These are phyloP conservation scores for Mycena kentingensis DNA, from an alignment of 768 basidiomycete species.

Conservation along the genomic window DNA sequence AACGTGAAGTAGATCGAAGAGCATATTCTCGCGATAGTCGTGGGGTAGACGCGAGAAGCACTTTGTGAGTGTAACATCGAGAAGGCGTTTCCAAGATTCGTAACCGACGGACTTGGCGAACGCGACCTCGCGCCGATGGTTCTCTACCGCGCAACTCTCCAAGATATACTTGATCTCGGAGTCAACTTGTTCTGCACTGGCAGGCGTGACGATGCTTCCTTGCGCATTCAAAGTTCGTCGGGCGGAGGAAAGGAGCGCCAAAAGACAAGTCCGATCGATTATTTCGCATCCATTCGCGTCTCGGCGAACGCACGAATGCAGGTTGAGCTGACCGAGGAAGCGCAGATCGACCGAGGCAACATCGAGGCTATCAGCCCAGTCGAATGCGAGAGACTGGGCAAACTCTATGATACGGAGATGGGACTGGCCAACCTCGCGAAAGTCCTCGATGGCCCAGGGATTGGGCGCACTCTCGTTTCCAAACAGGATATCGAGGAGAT, in stretches of 20 bases:
- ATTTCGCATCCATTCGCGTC: conserved; percentile 79
- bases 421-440: conserved; percentile 78
- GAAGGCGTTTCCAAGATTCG: conserved; percentile 80
- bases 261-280: conserved; percentile 71
- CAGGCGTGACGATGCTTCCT: conserved; percentile 61
- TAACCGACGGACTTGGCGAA: conserved; percentile 71
- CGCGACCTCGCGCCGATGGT: conserved; percentile 80
- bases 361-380: conserved; percentile 79
- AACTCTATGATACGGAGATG: conserved; percentile 86
- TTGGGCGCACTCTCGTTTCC: conserved; percentile 59
- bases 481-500: conserved; percentile 81
- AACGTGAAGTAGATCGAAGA: conserved; percentile 87
- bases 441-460: conserved; percentile 40
- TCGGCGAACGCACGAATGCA: conserved; percentile 67
- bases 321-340: conserved; percentile 65
- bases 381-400: conserved; percentile 82
- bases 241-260: conserved; percentile 66
- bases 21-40: conserved; percentile 82
- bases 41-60: conserved; percentile 83
- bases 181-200: conserved; percentile 66
- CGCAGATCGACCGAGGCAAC: conserved; percentile 61
- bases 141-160: conserved; percentile 84
- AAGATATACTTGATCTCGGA: conserved; percentile 75
- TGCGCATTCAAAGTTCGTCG: conserved; percentile 65
- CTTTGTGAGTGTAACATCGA: conserved; percentile 85